Percentiles rank a stretch among this genome's conserved stretches.
phyloP scores from a whole-genome alignment of 352 stramenopile species.

The Phytophthora quininea region DNA sequence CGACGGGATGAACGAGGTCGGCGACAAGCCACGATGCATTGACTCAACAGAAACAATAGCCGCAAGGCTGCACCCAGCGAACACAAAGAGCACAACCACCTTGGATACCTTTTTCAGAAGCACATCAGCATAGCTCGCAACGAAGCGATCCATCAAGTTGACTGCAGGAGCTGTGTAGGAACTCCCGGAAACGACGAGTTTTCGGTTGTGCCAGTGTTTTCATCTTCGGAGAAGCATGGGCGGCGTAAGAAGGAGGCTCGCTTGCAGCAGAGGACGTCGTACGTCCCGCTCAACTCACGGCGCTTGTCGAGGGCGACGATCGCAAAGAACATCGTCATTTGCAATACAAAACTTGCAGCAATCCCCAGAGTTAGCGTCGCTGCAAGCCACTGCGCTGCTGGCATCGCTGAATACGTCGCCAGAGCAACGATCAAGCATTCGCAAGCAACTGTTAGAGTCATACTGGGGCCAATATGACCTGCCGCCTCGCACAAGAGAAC shows the following conservation, averaged over 20 bases:
- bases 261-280: constrained; percentile 66
- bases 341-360: constrained; percentile 56
- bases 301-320: constrained; percentile 75
- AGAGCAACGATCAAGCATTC: constrained; percentile 58
- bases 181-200: constrained; percentile 39
- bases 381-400: constrained; percentile 71
- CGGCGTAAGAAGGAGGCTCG: constrained; percentile 27
- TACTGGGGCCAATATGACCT: constrained; percentile 64
- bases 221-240: constrained; percentile 32
- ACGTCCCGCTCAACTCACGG: constrained; percentile 60
- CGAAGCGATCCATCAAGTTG: constrained; percentile 45
- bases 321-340: constrained; percentile 73
- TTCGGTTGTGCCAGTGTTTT: constrained; percentile 32
- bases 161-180: constrained; percentile 24
- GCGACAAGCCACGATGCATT: constrained; percentile 60
- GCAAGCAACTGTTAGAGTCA: constrained; percentile 51
- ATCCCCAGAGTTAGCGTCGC: constrained; percentile 53
- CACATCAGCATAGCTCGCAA: constrained; percentile 50
- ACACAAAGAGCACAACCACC: constrained; percentile 59
- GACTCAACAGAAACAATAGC: constrained; percentile 59
- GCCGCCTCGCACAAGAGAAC: constrained; percentile 54
- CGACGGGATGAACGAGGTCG: constrained; percentile 57
- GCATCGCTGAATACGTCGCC: constrained; percentile 65
- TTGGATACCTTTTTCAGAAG: constrained; percentile 57
- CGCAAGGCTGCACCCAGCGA: constrained; percentile 48